Percentiles rank a stretch among this genome's conserved stretches.
These are phyloP conservation scores for Spiromyces aspiralis DNA, from an alignment of 371 early-diverging fungal species.

Conservation along the genomic window DNA sequence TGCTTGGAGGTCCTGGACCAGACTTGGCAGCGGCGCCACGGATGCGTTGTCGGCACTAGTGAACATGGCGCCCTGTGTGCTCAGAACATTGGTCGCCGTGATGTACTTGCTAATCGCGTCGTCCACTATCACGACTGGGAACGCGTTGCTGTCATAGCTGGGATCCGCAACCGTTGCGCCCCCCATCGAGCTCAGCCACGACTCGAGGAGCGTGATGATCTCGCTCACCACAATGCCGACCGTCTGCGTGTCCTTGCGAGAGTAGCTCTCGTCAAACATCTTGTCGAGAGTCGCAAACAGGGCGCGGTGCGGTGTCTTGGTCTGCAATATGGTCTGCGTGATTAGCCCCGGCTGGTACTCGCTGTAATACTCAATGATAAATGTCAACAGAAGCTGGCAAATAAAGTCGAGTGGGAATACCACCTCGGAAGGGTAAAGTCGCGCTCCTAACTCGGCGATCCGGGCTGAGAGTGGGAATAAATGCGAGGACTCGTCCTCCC, in stretches of 20 bases:
- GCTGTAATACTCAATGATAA: conserved; percentile 9
- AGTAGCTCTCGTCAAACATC: neutral
- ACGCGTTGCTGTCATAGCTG: neutral
- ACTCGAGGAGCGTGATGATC: conserved; percentile 5
- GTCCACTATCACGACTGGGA: conserved; percentile 17
- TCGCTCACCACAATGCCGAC: conserved; percentile 12
- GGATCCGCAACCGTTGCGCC: conserved; percentile 1
- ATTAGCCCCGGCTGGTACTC: conserved; percentile 14
- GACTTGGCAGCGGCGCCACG: neutral
- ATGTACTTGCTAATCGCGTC: conserved; percentile 24
- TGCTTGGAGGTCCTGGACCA: neutral
- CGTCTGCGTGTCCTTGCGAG: neutral
- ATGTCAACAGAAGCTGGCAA: conserved; percentile 4
- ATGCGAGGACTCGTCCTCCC: conserved; percentile 6
- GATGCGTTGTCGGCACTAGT: neutral
- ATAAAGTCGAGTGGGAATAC: conserved; percentile 17
- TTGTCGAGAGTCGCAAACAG: conserved; percentile 14
- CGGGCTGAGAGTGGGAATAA: conserved; percentile 12
- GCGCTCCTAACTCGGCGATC: conserved; percentile 8
- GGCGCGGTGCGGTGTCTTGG: conserved; percentile 12
- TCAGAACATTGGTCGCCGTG: neutral
- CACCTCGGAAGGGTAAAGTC: conserved; percentile 19
- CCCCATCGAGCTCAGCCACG: conserved; percentile 6
- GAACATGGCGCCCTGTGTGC: neutral
- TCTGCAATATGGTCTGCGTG: conserved; percentile 6